phyloP scores from a whole-genome alignment of 2,329 filamentous ascomycete genomes.

The Trichoderma cornu-damae region DNA sequence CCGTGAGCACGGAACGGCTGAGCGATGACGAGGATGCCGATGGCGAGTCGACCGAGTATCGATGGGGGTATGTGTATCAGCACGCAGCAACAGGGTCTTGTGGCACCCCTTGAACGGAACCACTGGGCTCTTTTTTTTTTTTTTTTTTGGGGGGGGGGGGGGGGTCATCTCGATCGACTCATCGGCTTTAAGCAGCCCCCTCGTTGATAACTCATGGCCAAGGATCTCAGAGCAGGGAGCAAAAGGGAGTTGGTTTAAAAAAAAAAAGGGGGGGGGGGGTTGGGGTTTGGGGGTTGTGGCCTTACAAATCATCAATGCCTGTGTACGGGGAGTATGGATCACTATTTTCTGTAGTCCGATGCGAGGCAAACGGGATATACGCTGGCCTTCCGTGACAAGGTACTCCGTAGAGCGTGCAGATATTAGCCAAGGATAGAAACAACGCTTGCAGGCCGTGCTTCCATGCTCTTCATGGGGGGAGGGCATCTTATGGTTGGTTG shows the following conservation, averaged over 20 bases:
- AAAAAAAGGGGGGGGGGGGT: too few species aligned
- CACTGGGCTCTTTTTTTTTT: too few species aligned
- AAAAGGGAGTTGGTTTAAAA: not conserved
- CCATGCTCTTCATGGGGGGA: too few species aligned
- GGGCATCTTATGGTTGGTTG: too few species aligned
- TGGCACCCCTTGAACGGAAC: not conserved
- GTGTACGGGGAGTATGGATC: too few species aligned
- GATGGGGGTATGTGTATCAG: not conserved
- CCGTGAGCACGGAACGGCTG: not conserved
- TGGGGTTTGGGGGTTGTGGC: not conserved
- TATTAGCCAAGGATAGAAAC: too few species aligned
- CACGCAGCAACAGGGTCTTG: not conserved
- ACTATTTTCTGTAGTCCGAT: not conserved
- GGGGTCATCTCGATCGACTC: constrained; percentile 6
- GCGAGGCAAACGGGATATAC: too few species aligned
- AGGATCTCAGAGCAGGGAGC: not conserved
- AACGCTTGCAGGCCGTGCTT: not conserved
- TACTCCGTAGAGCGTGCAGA: not conserved
- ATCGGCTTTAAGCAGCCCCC: not conserved
- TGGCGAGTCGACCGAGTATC: not conserved
- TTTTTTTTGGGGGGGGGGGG: not conserved
- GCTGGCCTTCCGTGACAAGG: too few species aligned
- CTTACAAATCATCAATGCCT: too few species aligned
- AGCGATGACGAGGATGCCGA: not conserved
- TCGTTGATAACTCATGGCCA: not conserved